Base-by-base conservation (phyloP, 805 yeast species). In the Myxozyma nipponensis region DNA sequence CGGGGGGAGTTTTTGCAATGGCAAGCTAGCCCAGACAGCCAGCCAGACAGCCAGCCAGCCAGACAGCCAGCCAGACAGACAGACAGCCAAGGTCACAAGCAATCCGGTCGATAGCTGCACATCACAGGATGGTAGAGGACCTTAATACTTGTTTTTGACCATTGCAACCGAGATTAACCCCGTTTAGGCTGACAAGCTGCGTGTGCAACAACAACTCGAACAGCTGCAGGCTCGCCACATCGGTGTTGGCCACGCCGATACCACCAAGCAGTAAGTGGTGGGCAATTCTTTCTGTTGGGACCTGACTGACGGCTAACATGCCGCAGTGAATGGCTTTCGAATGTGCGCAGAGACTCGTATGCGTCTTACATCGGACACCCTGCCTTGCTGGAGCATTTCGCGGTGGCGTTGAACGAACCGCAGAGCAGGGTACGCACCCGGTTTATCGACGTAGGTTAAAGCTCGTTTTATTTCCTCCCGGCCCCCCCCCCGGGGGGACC, bases 171-270 rank as follows among this genome's bases (percentile, higher is more conserved):
- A n/a, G n/a, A n/a, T n/a, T n/a, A n/a, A n/a, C n/a, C n/a, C n/a
- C n/a, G n/a, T n/a, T n/a, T 30, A 54, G 61, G 62, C 63, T 23
- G 63, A 60, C 37, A 53, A 54, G 34, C 46, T 59, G 21, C 58
- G 62, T 18, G 56, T 59, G 3, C 62, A 59, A 39, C 60, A 59
- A 28, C 62, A 59, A 32, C 51, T 59, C 15, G 62, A 59, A 26
- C 62, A 58, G 39, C 43, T 59, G 3, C 62, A 59, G 44, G 40
- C 53, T 18, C 56, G 62, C 2, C 57, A 84, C 62, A 71, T 83
- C 21, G 95, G 95, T 1, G 66, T 90, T 1, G 96, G 96, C 0
- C 75, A 80, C 62, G 75, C 89, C 7, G 82, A 80, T 46, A 88
- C 95, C 0, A 72, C 83, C 0, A 72, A 82, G 45, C 72, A 73